A percentile compares a stretch with the other conserved stretches of the same genome.
phyloP scores from a whole-genome alignment of 2,329 filamentous ascomycete species.

The Zalaria sp. region DNA sequence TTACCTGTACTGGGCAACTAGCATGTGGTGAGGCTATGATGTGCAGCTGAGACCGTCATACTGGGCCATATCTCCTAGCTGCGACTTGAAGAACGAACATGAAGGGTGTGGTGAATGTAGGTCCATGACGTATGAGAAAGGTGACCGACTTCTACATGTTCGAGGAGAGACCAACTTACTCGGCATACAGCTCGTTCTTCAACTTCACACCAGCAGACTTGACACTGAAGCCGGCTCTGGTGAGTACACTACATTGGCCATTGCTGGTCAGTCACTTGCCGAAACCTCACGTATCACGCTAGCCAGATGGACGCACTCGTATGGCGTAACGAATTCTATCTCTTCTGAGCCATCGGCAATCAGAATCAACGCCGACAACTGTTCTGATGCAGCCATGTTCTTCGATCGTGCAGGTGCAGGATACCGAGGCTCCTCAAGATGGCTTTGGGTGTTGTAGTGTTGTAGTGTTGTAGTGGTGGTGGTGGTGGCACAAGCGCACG shows the following conservation, averaged over 20 bases:
- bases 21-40: too few relatives aligned
- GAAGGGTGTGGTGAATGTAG: too few relatives aligned
- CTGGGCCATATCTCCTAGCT: too few relatives aligned
- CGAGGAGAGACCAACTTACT: slow-evolving; percentile 11
- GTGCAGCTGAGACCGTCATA: too few relatives aligned
- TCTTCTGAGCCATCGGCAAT: slow-evolving; percentile 25
- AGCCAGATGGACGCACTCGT: slow-evolving; percentile 15
- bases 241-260: slow-evolving; percentile 15
- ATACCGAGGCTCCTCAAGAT: not conserved
- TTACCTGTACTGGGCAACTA: too few relatives aligned
- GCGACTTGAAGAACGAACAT: too few relatives aligned
- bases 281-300: not conserved
- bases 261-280: not conserved
- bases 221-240: slow-evolving; percentile 23
- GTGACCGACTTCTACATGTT: not conserved
- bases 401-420: too few relatives aligned
- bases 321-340: slow-evolving; percentile 26
- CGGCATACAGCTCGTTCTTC: slow-evolving; percentile 15
- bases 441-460: not conserved
- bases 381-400: not conserved
- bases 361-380: slow-evolving; percentile 19
- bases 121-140: too few relatives aligned
- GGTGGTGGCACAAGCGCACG: not conserved
- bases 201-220: slow-evolving; percentile 21
- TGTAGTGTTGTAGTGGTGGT: not conserved